Conservation (phyloP, 768 basidiomycete species). For the Suillus decipiens region DNA sequence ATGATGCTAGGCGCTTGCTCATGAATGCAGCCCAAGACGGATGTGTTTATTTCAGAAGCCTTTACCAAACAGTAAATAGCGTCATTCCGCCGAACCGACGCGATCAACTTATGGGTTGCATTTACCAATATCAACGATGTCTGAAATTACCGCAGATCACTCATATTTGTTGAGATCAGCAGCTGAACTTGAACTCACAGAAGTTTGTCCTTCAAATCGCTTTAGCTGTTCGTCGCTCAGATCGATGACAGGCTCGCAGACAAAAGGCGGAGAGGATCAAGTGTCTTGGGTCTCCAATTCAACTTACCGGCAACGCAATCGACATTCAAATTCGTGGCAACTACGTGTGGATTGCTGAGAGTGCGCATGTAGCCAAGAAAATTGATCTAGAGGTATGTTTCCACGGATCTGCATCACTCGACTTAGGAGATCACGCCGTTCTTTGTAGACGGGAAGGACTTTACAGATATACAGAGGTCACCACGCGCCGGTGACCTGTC, state of each 20-base stretch:
- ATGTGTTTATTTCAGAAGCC: conserved; percentile 14
- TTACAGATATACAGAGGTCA: conserved; percentile 80
- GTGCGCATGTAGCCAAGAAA: conserved; percentile 70
- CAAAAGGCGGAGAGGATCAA: conserved; percentile 73
- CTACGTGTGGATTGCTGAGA: conserved; percentile 87
- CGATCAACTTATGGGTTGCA: not conserved
- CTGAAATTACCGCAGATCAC: conserved; percentile 26
- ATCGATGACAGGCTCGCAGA: conserved; percentile 56
- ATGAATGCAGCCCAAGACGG: conserved; percentile 27
- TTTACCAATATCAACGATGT: not conserved
- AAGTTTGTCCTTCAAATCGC: conserved; percentile 18
- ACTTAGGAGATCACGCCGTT: conserved; percentile 5
- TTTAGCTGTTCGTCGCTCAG: conserved; percentile 2
- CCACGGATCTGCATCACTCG: not conserved
- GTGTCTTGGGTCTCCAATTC: conserved; percentile 75
- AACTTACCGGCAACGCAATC: conserved; percentile 74
- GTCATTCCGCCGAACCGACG: not conserved
- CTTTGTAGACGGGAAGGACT: conserved; percentile 74
- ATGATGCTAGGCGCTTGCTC: conserved; percentile 69
- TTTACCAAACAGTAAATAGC: conserved; percentile 12
- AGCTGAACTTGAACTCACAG: conserved; percentile 34
- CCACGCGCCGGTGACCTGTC: conserved; percentile 82
- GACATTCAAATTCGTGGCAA: conserved; percentile 64
- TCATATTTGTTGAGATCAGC: conserved; percentile 31
- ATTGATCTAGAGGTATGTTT: conserved; percentile 71